Conservation (phyloP, 768 basidiomycete species). For the Tylopilus vinaceipallidus region DNA sequence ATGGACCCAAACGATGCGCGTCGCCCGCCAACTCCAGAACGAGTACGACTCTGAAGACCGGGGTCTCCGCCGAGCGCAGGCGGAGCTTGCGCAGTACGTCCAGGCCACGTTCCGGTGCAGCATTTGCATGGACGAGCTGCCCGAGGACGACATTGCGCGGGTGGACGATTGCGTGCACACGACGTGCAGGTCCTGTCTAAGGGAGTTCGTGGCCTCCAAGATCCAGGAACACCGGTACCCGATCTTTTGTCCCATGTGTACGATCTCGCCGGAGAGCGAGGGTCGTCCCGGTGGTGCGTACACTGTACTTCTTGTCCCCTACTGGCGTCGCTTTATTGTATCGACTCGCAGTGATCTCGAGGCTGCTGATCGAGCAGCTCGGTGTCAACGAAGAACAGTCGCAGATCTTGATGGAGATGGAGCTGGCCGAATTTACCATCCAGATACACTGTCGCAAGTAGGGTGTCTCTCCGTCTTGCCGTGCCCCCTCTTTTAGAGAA, state of each 20-base stretch:
- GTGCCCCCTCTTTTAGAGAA: neutral
- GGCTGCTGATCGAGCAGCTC: conserved; percentile 40
- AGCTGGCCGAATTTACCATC: conserved; percentile 42
- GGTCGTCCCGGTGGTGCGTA: conserved; percentile 34
- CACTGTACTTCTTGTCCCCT: neutral
- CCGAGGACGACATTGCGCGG: conserved; percentile 41
- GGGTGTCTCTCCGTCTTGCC: conserved; percentile 3
- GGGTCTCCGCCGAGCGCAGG: conserved; percentile 35
- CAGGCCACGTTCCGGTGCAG: conserved; percentile 49
- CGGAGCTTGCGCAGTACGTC: conserved; percentile 23
- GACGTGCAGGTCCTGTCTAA: conserved; percentile 56
- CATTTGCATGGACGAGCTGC: conserved; percentile 53
- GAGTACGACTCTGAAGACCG: conserved; percentile 42
- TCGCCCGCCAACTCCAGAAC: conserved; percentile 34
- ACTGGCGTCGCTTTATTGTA: neutral
- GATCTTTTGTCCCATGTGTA: conserved; percentile 60
- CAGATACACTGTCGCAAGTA: conserved; percentile 52
- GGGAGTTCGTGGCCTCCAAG: conserved; percentile 40
- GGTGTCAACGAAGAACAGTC: conserved; percentile 45
- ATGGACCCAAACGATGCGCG: conserved; percentile 5
- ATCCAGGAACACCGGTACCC: conserved; percentile 56
- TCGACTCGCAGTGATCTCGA: conserved; percentile 36
- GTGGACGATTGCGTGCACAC: conserved; percentile 47
- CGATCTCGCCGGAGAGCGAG: conserved; percentile 23
- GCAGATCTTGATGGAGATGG: conserved; percentile 43